These are phyloP conservation scores for Emiliania huxleyi DNA, from an alignment of 78 protist species.

Conservation along the genomic window DNA sequence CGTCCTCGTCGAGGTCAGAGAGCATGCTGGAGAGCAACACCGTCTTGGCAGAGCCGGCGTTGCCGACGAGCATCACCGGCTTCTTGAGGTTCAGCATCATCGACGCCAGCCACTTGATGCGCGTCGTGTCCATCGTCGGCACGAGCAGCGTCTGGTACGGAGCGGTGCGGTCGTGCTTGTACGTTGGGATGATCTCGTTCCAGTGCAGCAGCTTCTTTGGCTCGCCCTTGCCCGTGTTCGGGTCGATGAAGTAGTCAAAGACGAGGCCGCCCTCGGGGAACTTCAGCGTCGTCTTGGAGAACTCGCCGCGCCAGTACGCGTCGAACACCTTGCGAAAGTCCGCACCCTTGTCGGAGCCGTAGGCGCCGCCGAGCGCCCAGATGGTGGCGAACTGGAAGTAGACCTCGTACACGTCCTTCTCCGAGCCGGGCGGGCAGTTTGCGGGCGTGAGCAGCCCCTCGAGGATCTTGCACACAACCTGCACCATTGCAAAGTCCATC, in stretches of 20 bases:
- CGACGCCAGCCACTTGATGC: constrained; percentile 14
- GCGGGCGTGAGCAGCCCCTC: constrained; percentile 59
- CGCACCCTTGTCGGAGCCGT: constrained; percentile 44
- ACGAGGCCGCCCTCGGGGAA: constrained; percentile 62
- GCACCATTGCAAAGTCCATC: constrained; percentile 59
- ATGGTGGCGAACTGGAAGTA: constrained; percentile 55
- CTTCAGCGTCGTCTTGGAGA: background rate
- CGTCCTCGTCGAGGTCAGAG: constrained; percentile 27
- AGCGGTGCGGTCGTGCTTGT: constrained; percentile 40
- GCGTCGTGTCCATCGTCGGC: constrained; percentile 60
- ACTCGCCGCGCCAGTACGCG: constrained; percentile 64
- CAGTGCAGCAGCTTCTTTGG: constrained; percentile 43
- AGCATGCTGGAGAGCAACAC: constrained; percentile 37
- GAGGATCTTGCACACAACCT: constrained; percentile 71
- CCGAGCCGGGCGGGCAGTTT: background rate
- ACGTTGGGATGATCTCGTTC: constrained; percentile 43
- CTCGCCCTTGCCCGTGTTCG: background rate
- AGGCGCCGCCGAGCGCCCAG: constrained; percentile 83
- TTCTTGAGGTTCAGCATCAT: background rate
- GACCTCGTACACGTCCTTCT: constrained; percentile 32
- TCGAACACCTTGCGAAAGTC: constrained; percentile 64
- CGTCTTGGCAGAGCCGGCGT: constrained; percentile 87
- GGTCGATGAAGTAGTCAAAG: constrained; percentile 70
- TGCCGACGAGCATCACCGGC: constrained; percentile 76
- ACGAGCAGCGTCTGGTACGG: constrained; percentile 18